Evolutionary conservation across 306 rosid species (phyloP), one percentile per base, ranked within the genome.

Genomic region (Morella rubra): DNA sequence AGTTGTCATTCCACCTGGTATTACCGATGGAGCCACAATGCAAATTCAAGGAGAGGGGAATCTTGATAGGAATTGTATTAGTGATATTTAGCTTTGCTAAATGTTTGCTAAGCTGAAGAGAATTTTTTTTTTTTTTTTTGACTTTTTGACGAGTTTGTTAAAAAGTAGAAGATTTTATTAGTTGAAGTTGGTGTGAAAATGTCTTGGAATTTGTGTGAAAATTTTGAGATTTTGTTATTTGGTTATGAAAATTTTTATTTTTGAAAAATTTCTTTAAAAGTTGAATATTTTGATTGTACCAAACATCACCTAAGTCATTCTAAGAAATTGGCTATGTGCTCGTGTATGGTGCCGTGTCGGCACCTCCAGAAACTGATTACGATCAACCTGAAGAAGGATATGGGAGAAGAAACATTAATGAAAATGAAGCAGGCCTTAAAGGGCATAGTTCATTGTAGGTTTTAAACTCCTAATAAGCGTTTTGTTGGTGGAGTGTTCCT

Each of bases 21-120:
- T 92, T 80, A 87, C 42, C 65, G 83, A 95, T 73, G 97, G 97
- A 80, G 91, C 90, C 82, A 92, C 97, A 12, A 88, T 91, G 88
- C 89, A 86, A 81, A 82, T 92, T 54, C 90, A 71, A 77, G 91
- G 97, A 62, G 90, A 88, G 69, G 98, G 97, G 76, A 90, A 88
- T 87, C 78, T 83, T 61, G 90, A 95, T 87, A 77, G 83, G 74
- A 88, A 16, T 20, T 22, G 22, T 27, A 1, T 27, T 27, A 1
- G 1, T 1, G 32, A 27, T 27, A 27, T 27, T 27, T 2, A 65
- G 24, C 69, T 13, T 22, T 59, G 52, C 66, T 15, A 59, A 4
- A 32, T 45, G 18, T 50, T 49, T 64, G n/a, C n/a, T n/a, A n/a
- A n/a, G n/a, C n/a, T n/a, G n/a, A n/a, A n/a, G n/a, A n/a, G n/a